Evolutionary conservation across 495 filamentous ascomycete species (phyloP), one percentile per base, ranked within the genome.

Genomic region (Penicillium daleae): DNA sequence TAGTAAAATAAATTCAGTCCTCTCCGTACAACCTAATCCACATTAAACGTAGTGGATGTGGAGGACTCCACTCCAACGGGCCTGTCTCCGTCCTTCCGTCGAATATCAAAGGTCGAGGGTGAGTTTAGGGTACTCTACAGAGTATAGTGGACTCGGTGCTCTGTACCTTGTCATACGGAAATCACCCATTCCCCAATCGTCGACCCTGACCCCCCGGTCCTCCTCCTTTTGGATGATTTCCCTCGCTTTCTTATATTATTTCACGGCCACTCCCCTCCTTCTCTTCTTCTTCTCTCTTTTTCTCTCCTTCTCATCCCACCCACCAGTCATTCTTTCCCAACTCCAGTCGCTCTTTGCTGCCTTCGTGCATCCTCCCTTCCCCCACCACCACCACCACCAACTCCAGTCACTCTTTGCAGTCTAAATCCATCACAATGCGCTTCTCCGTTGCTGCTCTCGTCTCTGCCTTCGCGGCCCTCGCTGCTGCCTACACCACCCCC

Each of bases 401-500:
- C 57, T 61, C 42, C 52, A 58, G 59, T 40, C 67, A 53, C 42
- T 66, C 64, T 56, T 63, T 67, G 49, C 48, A 65, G 71, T 49
- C 42, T 62, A 58, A n/a, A 31, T 31, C 22, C 48, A 37, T 52
- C 66, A 85, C 69, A 68, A 87, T 87, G 85, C 82, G 77, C 70
- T 80, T 85, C 74, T 76, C 82, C 62, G 63, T 71, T 50, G 62
- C 78, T 52, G 68, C 80, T 53, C 53, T 84, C 66, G 56, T 80
- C 62, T 76, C 83, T 24, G 76, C 78, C 68, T 71, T 89, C 54
- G 76, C 78, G 54, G 77, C 80, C 68, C 32, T 85, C 42, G 83
- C 80, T 46, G 68, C 80, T 46, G 87, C 87, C 71, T 78, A 79
- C 75, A 85, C 80, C 40, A 59, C 70, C 32, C 81, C 80, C 54